Evolutionary conservation across 257 asterid genomes (phyloP), one percentile per base, ranked within the genome.

Genomic region (Lithospermum erythrorhizon): DNA sequence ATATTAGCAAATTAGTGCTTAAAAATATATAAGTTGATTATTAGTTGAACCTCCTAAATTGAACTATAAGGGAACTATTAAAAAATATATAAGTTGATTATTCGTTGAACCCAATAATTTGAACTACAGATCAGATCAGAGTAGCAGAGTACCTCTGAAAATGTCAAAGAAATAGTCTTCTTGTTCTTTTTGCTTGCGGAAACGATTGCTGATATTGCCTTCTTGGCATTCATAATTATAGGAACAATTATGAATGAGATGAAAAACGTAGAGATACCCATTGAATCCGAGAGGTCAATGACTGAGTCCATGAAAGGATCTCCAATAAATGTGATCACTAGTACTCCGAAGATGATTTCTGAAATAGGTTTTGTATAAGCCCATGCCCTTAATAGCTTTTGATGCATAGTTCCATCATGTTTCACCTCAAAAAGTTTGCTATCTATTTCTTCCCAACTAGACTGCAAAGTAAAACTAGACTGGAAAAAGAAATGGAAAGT

Each of bases 141-240:
- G n/a, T n/a, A n/a, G 5, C 13, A 52, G 29, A 16, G 6, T 64
- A 84, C 89, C 94, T 85, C 94, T 22, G 94, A 85, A 66, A 85
- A 80, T 72, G 89, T 85, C 77, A 85, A 78, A 45, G 94, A 80
- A 60, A 87, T 81, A 55, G 77, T 74, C 66, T 69, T 73, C 65
- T 69, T 57, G 19, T 68, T 80, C 79, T 78, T 82, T 22, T 67
- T 79, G 62, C 75, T 78, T 6, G 90, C 87, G 51, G 87, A 83
- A 56, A 74, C 72, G 32, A 82, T 19, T 25, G 94, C 85, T 53
- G 79, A 47, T 62, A 80, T 5, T 56, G 74, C 72, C 41, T 73
- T 72, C 64, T 83, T 73, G 21, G 77, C 79, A 65, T 85, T 80
- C 78, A 82, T 71, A 68, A 85, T 82, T 1, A 76, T 27, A 2